Evolutionary conservation across 2,329 filamentous ascomycete genomes (phyloP).

Genomic region (Alternaria consortialis): DNA sequence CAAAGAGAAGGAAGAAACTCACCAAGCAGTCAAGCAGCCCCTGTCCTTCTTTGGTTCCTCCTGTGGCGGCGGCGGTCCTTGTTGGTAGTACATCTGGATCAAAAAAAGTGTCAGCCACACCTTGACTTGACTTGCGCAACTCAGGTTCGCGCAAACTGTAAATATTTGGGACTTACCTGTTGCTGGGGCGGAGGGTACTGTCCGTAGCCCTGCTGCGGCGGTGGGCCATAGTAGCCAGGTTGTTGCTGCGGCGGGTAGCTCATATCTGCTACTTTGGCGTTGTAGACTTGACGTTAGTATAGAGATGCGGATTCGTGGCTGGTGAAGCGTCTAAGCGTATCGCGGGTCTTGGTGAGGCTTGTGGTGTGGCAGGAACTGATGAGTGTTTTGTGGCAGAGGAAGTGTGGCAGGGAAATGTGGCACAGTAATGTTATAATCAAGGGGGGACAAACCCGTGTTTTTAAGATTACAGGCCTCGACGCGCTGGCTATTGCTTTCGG

Average conservation of each 20-base stretch:
- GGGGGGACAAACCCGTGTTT: neutral
- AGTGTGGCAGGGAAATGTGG: slow-evolving; percentile 17
- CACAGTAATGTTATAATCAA: slow-evolving; percentile 8
- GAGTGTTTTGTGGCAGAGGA: slow-evolving; percentile 14
- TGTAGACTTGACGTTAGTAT: slow-evolving; percentile 22
- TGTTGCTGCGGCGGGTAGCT: slow-evolving; percentile 28
- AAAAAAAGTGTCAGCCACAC: neutral
- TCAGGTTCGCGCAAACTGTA: neutral
- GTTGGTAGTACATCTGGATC: slow-evolving; percentile 46
- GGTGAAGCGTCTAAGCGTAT: slow-evolving; percentile 17
- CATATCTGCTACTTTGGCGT: slow-evolving; percentile 10
- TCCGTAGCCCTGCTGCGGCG: slow-evolving; percentile 29
- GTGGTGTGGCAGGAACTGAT: neutral
- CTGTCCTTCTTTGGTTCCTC: slow-evolving; percentile 43
- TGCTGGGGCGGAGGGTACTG: slow-evolving; percentile 44
- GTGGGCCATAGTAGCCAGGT: slow-evolving; percentile 38
- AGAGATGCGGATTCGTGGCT: slow-evolving; percentile 22
- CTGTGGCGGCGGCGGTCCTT: slow-evolving; percentile 36
- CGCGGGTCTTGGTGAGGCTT: slow-evolving; percentile 11
- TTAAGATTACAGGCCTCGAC: slow-evolving; percentile 5
- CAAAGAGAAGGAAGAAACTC: slow-evolving; percentile 14
- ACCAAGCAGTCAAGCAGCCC: slow-evolving; percentile 46
- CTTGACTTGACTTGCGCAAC: neutral
- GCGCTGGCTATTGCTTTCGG: slow-evolving; percentile 7
- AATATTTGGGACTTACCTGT: slow-evolving; percentile 26